A percentile compares a stretch with the other conserved stretches of the same genome.
phyloP scores from a whole-genome alignment of 2,329 filamentous ascomycete genomes.

The Sporothrix pseudoabietina region DNA sequence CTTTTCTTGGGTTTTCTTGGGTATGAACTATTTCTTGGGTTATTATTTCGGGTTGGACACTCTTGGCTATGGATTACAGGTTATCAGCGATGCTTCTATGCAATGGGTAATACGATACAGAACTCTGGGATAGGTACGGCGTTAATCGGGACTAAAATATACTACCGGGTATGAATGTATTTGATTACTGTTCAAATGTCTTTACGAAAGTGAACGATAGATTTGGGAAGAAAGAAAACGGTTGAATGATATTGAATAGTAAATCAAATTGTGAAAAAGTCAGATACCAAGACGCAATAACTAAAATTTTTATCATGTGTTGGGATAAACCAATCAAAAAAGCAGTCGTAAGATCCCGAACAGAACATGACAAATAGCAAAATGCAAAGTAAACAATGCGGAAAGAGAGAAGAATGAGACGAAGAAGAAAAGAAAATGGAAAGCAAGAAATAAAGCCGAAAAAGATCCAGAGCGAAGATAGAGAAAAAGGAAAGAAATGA shows the following conservation, averaged over 20 bases:
- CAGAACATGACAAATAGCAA: background rate
- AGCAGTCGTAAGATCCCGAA: constrained; percentile 4
- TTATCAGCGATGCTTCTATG: background rate
- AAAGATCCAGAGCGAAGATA: background rate
- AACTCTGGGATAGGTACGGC: background rate
- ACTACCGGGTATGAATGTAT: background rate
- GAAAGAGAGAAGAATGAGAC: background rate
- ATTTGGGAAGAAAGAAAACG: background rate
- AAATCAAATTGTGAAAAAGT: background rate
- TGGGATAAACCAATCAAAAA: background rate
- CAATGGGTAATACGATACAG: background rate
- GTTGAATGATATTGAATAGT: background rate
- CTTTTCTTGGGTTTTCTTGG: background rate
- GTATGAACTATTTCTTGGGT: background rate
- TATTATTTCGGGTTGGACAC: background rate
- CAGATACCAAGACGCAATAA: background rate
- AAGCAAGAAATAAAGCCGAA: background rate
- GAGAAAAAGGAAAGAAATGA: background rate
- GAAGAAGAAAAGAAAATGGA: background rate
- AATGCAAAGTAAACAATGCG: background rate
- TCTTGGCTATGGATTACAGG: background rate
- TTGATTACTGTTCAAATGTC: background rate
- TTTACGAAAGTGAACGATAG: background rate
- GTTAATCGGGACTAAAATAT: background rate
- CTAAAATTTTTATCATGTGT: background rate